These are phyloP conservation scores for Irineochytrium annulatum DNA, from an alignment of 192 early-diverging fungal genomes.

Conservation along the genomic window DNA sequence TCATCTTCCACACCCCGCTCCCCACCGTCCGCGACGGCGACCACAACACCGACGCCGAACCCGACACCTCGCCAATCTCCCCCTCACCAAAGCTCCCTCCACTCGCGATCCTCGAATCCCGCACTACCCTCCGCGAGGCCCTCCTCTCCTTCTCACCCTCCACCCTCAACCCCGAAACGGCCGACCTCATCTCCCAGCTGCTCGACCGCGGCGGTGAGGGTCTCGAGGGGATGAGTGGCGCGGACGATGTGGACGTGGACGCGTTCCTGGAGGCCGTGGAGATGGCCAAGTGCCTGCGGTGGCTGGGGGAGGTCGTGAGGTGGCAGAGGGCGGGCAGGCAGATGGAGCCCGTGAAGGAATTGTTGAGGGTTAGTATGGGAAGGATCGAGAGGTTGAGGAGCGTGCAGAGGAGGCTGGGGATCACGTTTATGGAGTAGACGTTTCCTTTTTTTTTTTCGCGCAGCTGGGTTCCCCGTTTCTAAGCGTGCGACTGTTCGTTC, in stretches of 20 bases:
- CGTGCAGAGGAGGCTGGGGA: conserved; percentile 23
- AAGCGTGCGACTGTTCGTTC: too few relatives aligned
- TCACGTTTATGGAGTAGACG: conserved; percentile 25
- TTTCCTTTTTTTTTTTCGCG: not conserved
- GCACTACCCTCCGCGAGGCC: conserved; percentile 22
- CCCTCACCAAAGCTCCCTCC: too few relatives aligned
- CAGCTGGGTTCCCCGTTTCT: too few relatives aligned
- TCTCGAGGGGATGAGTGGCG: not conserved
- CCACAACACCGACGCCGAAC: not conserved
- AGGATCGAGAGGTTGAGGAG: conserved; percentile 37
- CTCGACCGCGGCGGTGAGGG: conserved; percentile 9
- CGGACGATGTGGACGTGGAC: not conserved
- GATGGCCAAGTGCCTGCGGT: conserved; percentile 27
- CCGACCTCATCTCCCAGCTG: conserved; percentile 28
- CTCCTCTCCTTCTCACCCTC: conserved; percentile 27
- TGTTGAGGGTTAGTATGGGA: conserved; percentile 32
- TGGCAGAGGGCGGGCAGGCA: conserved; percentile 36
- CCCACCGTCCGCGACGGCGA: conserved; percentile 1
- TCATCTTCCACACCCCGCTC: conserved; percentile 25
- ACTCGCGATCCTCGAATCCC: conserved; percentile 6
- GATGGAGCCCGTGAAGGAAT: conserved; percentile 37
- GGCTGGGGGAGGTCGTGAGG: conserved; percentile 33
- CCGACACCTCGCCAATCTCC: not conserved
- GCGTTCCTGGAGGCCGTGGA: conserved; percentile 15
- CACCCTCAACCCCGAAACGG: conserved; percentile 38